Conservation (phyloP, 1,284 basidiomycete genomes). For the Trichosporon inkin region DNA sequence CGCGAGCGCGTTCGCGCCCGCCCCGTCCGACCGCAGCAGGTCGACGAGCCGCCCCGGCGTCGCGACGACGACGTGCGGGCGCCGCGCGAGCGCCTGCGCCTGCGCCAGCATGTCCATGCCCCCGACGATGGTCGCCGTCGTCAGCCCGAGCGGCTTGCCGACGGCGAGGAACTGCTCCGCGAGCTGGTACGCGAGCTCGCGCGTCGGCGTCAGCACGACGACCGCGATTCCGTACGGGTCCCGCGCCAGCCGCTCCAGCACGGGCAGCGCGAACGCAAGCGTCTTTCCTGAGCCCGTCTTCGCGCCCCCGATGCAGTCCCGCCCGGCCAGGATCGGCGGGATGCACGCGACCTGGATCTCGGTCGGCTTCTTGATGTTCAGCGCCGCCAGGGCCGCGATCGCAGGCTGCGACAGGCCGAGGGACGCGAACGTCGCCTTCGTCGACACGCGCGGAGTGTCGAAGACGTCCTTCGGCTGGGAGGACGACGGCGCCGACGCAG, state of each 20-base stretch:
- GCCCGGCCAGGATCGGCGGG: slow-evolving; percentile 73
- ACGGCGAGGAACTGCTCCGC: slow-evolving; percentile 92
- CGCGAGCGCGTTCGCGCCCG: slow-evolving; percentile 75
- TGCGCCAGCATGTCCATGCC: slow-evolving; percentile 99
- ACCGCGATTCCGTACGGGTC: slow-evolving; percentile 95
- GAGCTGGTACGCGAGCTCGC: slow-evolving; percentile 95
- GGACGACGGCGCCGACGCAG: slow-evolving; percentile 43
- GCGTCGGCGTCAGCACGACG: slow-evolving; percentile 86
- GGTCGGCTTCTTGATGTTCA: slow-evolving; percentile 83
- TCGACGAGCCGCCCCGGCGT: slow-evolving; percentile 95
- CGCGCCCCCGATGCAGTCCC: slow-evolving; percentile 93
- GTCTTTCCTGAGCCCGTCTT: slow-evolving; percentile 99
- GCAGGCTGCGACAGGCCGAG: slow-evolving; percentile 73
- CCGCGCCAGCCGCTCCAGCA: slow-evolving; percentile 77
- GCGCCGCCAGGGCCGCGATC: slow-evolving; percentile 65
- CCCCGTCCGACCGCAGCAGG: slow-evolving; percentile 69
- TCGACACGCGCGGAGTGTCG: slow-evolving; percentile 60
- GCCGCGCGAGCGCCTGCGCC: slow-evolving; percentile 74
- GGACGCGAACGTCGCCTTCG: slow-evolving; percentile 62
- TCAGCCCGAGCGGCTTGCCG: slow-evolving; percentile 72
- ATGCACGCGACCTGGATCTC: slow-evolving; percentile 88
- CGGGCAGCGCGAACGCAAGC: slow-evolving; percentile 92
- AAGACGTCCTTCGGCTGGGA: slow-evolving; percentile 6
- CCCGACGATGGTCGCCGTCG: slow-evolving; percentile 85
- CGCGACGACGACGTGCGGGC: slow-evolving; percentile 91